Evolutionary conservation across 1,139 yeast species (phyloP).

Genomic region (Wickerhamomyces sp.): DNA sequence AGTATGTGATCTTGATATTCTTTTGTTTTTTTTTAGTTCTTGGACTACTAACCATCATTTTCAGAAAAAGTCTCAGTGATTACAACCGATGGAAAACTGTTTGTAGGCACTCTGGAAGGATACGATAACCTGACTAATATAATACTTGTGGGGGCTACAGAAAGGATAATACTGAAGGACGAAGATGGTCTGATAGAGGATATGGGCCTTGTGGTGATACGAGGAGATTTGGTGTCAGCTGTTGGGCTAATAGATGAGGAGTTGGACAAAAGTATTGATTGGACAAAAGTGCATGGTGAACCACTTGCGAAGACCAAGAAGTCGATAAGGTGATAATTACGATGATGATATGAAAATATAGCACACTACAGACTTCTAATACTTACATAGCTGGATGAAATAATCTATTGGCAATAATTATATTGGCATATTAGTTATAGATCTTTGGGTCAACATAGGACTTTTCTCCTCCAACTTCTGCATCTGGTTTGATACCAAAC

Average conservation of each 20-base stretch:
- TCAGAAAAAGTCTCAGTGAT: conserved; percentile 54
- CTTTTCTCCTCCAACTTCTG: conserved; percentile 33
- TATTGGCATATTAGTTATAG: conserved; percentile 12
- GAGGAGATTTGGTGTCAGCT: conserved; percentile 82
- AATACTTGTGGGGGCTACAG: conserved; percentile 57
- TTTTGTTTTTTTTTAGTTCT: background rate
- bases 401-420: background rate
- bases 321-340: conserved; percentile 12
- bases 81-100: conserved; percentile 78
- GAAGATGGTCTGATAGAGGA: conserved; percentile 49
- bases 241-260: conserved; percentile 66
- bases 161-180: conserved; percentile 36
- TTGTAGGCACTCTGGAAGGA: conserved; percentile 69
- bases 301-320: conserved; percentile 19
- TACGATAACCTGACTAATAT: conserved; percentile 79
- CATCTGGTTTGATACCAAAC: conserved; percentile 48
- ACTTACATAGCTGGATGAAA: background rate
- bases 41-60: conserved; percentile 8
- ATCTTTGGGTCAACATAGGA: conserved; percentile 21
- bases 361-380: too few species aligned
- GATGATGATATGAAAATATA: too few species aligned
- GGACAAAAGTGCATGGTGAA: conserved; percentile 42
- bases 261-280: conserved; percentile 46
- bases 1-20: conserved; percentile 10
- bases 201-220: conserved; percentile 61